phyloP scores from a whole-genome alignment of 225 moss, liverwort and hornwort genomes.

The Pleurozium schreberi region DNA sequence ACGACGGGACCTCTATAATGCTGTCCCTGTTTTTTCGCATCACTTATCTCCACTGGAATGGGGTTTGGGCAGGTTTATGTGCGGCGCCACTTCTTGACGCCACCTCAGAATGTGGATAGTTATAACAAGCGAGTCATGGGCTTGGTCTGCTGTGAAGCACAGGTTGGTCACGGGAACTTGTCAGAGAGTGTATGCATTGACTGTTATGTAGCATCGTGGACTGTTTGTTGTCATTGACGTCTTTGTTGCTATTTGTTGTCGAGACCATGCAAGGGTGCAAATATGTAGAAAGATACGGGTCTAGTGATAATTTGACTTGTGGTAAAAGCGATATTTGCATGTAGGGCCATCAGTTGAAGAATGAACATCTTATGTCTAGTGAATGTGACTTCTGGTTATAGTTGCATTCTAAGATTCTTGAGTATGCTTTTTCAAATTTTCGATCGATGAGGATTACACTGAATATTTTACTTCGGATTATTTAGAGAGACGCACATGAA shows the following conservation, averaged over 20 bases:
- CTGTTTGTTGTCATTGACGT: not conserved
- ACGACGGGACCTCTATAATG: not conserved
- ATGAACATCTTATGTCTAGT: not conserved
- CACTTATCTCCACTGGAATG: not conserved
- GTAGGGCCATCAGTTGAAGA: not conserved
- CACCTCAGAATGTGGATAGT: constrained; percentile 80
- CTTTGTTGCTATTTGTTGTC: not conserved
- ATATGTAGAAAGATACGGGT: not conserved
- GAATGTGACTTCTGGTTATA: not conserved
- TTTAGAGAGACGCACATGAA: no score
- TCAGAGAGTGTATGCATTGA: not conserved
- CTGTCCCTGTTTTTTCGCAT: not conserved
- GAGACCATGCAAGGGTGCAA: not conserved
- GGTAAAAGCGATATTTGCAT: not conserved
- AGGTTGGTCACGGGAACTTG: constrained; percentile 23
- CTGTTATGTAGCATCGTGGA: not conserved
- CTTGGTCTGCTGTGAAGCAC: constrained; percentile 97
- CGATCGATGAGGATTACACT: not conserved
- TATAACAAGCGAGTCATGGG: constrained; percentile 80
- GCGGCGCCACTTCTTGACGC: constrained; percentile 84
- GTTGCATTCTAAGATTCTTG: not conserved
- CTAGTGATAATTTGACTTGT: not conserved
- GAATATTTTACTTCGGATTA: not conserved
- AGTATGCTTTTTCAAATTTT: not conserved
- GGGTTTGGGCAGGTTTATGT: constrained; percentile 63